Evolutionary conservation across 1,284 basidiomycete genomes (phyloP).

Genomic region (Paramarasmius palmivorus): DNA sequence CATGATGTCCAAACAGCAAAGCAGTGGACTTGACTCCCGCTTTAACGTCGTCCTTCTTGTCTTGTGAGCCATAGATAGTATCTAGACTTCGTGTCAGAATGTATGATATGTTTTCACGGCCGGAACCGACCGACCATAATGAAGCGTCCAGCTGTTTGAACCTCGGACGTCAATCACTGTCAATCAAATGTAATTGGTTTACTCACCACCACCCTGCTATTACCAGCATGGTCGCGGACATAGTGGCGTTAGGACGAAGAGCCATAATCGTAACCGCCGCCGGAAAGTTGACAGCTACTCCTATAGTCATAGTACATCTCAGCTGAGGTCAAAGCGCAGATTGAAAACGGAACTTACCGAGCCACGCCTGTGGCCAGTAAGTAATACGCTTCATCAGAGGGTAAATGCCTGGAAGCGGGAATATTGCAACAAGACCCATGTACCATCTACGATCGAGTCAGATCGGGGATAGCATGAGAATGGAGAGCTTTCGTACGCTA

Average conservation of each 20-base stretch:
- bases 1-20: slow-evolving; percentile 34
- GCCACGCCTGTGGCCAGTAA: slow-evolving; percentile 29
- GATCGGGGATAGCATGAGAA: neutral
- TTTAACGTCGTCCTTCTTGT: slow-evolving; percentile 43
- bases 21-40: slow-evolving; percentile 49
- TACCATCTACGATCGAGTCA: slow-evolving; percentile 9
- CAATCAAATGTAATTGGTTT: neutral
- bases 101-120: neutral
- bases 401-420: slow-evolving; percentile 19
- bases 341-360: too few relatives aligned
- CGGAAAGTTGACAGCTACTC: slow-evolving; percentile 25
- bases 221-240: neutral
- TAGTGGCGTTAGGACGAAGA: neutral
- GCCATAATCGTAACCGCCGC: slow-evolving; percentile 7
- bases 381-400: slow-evolving; percentile 29
- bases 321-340: too few relatives aligned
- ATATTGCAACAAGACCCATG: slow-evolving; percentile 14
- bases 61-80: slow-evolving; percentile 50
- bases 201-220: neutral
- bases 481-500: slow-evolving; percentile 29
- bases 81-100: slow-evolving; percentile 29
- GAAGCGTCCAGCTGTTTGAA: neutral
- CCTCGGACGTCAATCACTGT: too few relatives aligned
- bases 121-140: neutral
- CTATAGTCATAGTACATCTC: too few relatives aligned